phyloP scores from a whole-genome alignment of 2,329 filamentous ascomycete genomes.

The Epichloe bromicola region DNA sequence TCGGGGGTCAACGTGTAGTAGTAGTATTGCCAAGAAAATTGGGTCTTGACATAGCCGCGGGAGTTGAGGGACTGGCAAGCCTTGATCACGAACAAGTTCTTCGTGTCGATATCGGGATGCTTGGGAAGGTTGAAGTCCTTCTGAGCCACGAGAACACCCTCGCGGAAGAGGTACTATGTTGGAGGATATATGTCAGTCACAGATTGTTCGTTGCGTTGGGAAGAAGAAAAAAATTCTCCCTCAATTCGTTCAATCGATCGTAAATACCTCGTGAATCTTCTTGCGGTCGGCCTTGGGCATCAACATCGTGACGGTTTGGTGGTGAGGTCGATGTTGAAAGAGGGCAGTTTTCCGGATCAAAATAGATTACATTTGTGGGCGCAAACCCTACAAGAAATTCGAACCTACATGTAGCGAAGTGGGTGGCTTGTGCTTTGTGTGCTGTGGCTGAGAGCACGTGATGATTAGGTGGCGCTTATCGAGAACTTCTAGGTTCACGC shows the following conservation, averaged over 20 bases:
- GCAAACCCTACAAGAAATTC: slow-evolving; percentile 27
- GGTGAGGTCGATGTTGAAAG: slow-evolving; percentile 37
- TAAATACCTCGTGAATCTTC: slow-evolving; percentile 80
- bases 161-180: slow-evolving; percentile 82
- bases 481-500: background rate
- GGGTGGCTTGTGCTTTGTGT: slow-evolving; percentile 16
- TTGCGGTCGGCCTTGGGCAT: slow-evolving; percentile 99
- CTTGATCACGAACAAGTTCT: slow-evolving; percentile 99
- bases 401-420: slow-evolving; percentile 17
- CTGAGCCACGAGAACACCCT: slow-evolving; percentile 88
- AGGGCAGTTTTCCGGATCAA: slow-evolving; percentile 28
- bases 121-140: slow-evolving; percentile 98
- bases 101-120: slow-evolving; percentile 97
- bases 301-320: slow-evolving; percentile 62
- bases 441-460: slow-evolving; percentile 22
- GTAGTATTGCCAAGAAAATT: slow-evolving; percentile 99
- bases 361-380: slow-evolving; percentile 34
- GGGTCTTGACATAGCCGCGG: slow-evolving; percentile 97
- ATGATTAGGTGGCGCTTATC: slow-evolving; percentile 9
- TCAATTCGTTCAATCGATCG: background rate
- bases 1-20: slow-evolving; percentile 99
- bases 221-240: background rate
- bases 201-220: background rate
- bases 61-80: slow-evolving; percentile 96
- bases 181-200: slow-evolving; percentile 13